Evolutionary conservation across 1,284 basidiomycete genomes (phyloP).

Genomic region (Apiotrichum siamense): DNA sequence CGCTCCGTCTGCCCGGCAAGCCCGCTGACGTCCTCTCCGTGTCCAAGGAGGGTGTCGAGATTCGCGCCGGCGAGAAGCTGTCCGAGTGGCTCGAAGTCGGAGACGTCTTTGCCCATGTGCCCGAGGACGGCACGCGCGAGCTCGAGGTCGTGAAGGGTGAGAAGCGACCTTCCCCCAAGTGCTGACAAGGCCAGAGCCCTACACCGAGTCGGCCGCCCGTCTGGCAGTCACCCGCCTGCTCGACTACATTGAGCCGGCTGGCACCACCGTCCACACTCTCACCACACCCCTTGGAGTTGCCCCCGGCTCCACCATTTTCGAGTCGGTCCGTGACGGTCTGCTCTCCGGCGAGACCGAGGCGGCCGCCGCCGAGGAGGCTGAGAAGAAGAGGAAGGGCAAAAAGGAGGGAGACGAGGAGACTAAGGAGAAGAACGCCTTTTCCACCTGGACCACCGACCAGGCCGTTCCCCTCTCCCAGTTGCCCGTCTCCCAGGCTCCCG

Average conservation of each 20-base stretch:
- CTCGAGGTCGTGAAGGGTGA: constrained; percentile 45
- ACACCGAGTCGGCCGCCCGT: constrained; percentile 51
- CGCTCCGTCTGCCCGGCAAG: constrained; percentile 36
- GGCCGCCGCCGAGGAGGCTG: constrained; percentile 33
- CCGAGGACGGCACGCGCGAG: constrained; percentile 31
- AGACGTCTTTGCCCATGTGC: constrained; percentile 44
- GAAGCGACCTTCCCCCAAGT: constrained; percentile 2
- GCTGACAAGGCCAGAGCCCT: constrained; percentile 45
- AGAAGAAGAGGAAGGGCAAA: constrained; percentile 36
- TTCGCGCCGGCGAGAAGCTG: constrained; percentile 43
- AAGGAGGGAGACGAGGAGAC: constrained; percentile 24
- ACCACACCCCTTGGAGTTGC: constrained; percentile 47
- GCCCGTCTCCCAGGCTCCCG: constrained; percentile 39
- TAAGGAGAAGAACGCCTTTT: constrained; percentile 45
- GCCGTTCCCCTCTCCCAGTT: constrained; percentile 34
- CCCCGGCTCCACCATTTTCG: constrained; percentile 50
- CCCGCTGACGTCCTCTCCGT: constrained; percentile 21
- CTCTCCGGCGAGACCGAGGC: constrained; percentile 22
- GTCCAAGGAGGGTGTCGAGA: constrained; percentile 40
- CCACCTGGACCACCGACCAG: constrained; percentile 41
- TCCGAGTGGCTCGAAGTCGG: constrained; percentile 48
- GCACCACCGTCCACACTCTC: constrained; percentile 43
- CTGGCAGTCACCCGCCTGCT: constrained; percentile 50
- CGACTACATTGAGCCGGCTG: constrained; percentile 49
- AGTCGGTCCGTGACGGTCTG: constrained; percentile 49